phyloP scores from a whole-genome alignment of 352 stramenopile genomes.

The Pythium aphanidermatum region DNA sequence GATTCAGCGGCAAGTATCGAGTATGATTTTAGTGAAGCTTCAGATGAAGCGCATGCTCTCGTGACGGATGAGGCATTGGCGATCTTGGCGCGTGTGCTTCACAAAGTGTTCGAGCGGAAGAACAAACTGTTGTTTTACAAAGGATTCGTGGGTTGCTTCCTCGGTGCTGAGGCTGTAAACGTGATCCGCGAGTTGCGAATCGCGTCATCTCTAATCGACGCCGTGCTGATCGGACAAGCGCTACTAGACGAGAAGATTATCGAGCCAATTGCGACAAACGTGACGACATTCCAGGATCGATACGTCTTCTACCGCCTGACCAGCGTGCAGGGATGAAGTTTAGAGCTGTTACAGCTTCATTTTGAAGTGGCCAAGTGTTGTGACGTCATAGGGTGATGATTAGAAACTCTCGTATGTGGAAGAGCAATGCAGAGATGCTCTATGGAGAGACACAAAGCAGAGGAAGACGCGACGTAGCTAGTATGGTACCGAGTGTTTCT shows the following conservation, averaged over 20 bases:
- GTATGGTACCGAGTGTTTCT: constrained; percentile 10
- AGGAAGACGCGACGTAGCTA: too few relatives aligned
- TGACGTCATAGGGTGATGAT: not conserved
- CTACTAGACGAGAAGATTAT: constrained; percentile 78
- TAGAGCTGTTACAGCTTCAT: too few relatives aligned
- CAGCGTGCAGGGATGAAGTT: constrained; percentile 22
- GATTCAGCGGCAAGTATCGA: constrained; percentile 50
- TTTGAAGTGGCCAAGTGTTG: too few relatives aligned
- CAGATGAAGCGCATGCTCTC: constrained; percentile 73
- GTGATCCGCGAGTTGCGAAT: constrained; percentile 75
- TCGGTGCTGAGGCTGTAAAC: constrained; percentile 79
- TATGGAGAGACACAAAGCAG: not conserved
- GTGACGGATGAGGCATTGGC: constrained; percentile 74
- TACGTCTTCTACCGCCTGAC: constrained; percentile 83
- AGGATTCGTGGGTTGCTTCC: constrained; percentile 73
- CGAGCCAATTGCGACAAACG: constrained; percentile 60
- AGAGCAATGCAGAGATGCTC: not conserved
- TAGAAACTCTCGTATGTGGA: not conserved
- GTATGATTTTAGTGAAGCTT: constrained; percentile 70
- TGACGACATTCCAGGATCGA: constrained; percentile 81
- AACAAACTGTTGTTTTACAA: constrained; percentile 89
- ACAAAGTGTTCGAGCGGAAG: constrained; percentile 82
- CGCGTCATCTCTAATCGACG: constrained; percentile 62
- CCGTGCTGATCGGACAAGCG: constrained; percentile 71
- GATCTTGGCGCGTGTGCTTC: constrained; percentile 57